Evolutionary conservation across 768 basidiomycete genomes (phyloP).

Genomic region (Agrocybe pediades): DNA sequence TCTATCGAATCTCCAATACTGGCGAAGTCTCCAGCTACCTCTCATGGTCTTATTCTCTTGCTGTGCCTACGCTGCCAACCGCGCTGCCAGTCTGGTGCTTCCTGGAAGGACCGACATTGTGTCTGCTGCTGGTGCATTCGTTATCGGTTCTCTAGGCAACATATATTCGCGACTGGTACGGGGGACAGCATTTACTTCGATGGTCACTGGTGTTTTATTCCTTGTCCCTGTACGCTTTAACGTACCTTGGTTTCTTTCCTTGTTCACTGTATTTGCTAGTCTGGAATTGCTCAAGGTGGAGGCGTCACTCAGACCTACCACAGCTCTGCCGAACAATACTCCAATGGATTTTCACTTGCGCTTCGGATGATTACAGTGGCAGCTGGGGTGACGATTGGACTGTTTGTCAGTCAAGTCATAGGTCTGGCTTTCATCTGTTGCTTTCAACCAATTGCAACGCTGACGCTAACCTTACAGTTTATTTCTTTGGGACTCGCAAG

Average conservation of each 20-base stretch:
- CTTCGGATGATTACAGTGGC: slow-evolving; percentile 84
- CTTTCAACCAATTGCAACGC: neutral
- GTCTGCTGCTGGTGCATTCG: slow-evolving; percentile 76
- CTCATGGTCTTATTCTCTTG: slow-evolving; percentile 83
- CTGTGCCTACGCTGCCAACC: slow-evolving; percentile 71
- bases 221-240: slow-evolving; percentile 72
- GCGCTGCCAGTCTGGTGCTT: slow-evolving; percentile 58
- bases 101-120: slow-evolving; percentile 73
- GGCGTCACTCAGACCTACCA: slow-evolving; percentile 64
- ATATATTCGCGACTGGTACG: slow-evolving; percentile 74
- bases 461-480: slow-evolving; percentile 42
- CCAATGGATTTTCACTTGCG: slow-evolving; percentile 77
- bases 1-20: slow-evolving; percentile 73
- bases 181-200: slow-evolving; percentile 86
- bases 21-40: slow-evolving; percentile 68
- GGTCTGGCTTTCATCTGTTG: slow-evolving; percentile 29
- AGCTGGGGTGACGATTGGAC: slow-evolving; percentile 82
- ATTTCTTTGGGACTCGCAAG: slow-evolving; percentile 73
- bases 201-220: slow-evolving; percentile 94
- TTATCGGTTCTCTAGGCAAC: slow-evolving; percentile 80
- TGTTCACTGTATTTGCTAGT: slow-evolving; percentile 48
- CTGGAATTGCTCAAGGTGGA: slow-evolving; percentile 75
- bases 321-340: slow-evolving; percentile 68
- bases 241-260: neutral
- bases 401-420: slow-evolving; percentile 79